Conservation (phyloP, 257 asterid species). For the Solanum tacnaense region DNA sequence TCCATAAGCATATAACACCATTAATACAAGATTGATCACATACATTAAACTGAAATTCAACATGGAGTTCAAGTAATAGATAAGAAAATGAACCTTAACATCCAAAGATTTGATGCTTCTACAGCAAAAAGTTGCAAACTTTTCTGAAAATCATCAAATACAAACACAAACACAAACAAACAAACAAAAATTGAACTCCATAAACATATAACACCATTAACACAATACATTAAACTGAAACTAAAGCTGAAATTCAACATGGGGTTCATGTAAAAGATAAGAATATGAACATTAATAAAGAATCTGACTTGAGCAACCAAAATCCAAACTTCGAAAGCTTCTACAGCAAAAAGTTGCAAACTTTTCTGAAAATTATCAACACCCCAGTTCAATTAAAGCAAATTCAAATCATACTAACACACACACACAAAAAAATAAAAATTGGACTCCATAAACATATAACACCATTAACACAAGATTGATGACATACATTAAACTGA, state of each 20-base stretch:
- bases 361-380: not conserved
- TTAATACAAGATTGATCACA: not conserved
- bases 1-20: not conserved
- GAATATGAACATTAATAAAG: not conserved
- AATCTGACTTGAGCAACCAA: not conserved
- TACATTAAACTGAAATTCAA: not conserved
- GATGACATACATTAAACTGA: not conserved
- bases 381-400: not conserved
- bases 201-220: not conserved
- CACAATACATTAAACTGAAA: not conserved
- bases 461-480: not conserved
- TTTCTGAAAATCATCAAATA: too few relatives aligned
- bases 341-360: not conserved
- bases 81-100: not conserved
- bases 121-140: too few relatives aligned
- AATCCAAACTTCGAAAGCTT: not conserved
- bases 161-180: not conserved
- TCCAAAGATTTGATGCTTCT: too few relatives aligned
- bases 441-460: not conserved
- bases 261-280: not conserved
- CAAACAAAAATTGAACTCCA: not conserved
- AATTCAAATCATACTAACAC: not conserved
- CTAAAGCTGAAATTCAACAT: not conserved
- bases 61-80: not conserved
- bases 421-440: not conserved